Evolutionary conservation across 495 filamentous ascomycete genomes (phyloP), one percentile per base, ranked within the genome.

Genomic region (Durotheca rogersii): DNA sequence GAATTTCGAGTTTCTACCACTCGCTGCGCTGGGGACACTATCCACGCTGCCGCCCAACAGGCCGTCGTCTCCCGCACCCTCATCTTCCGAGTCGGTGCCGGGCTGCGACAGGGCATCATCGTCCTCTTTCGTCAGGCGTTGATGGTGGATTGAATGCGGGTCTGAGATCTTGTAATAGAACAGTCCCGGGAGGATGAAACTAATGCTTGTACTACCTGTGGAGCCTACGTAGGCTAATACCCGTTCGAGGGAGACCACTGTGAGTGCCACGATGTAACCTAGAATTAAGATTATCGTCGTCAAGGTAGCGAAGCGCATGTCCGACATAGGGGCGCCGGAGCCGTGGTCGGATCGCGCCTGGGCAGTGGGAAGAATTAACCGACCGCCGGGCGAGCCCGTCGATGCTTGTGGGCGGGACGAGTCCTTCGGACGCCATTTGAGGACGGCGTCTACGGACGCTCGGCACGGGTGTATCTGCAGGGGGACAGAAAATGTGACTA

Each of bases 161-260:
- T 84, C 81, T 0, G 86, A 89, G 45, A 98, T 96, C 71, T 96
- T 96, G 76, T 96, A 97, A 73, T 96, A 98, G 68, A 98, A 97
- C 10, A 97, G 65, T 0, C 93, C 93, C 0, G 93, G 94, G 0
- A 98, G 76, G 54, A 98, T 97, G 67, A 98, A 98, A 53, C 88
- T 93, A 58, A 98, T 97, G 56, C 85, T 85, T 0, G 93, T 98
- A 47, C 85, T 90, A 17, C 93, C 93, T 0, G 93, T 98, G 60
- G 85, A 90, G 6, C 94, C 93, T 15, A 98, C 93, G 56, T 96
- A 98, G 0, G 93, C 92, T 6, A 98, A 77, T 0, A 97, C 90
- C 30, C 86, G 84, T 59, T 95, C 89, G 2, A 98, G 77, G 1
- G 86, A 93, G 3, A 83, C 88, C 7, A 98, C 93, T 0, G 86